Base-by-base conservation (phyloP, 1,284 basidiomycete genomes). In the Leccinum subfulvum region DNA sequence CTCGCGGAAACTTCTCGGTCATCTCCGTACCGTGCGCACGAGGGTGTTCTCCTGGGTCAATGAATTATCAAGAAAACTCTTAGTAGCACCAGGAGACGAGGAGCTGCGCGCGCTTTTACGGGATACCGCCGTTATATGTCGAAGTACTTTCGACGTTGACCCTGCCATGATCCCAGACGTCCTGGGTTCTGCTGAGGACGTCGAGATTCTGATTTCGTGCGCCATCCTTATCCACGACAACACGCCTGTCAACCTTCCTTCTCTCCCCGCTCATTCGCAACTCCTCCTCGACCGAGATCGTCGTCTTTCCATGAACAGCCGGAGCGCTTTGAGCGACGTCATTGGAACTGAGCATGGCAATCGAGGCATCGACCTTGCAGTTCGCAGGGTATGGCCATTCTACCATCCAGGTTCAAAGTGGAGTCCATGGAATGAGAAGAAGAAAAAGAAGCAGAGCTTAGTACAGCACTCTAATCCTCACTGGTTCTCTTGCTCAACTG, bases 121-220 rank as follows among this genome's bases (percentile, higher is more conserved):
- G 57, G 73, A 76, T 26, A 72, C 75, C 47, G 78, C 78, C 0
- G 71, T 70, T 3, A 75, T 74, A 3, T 83, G 82, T 66, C 72
- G 76, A 14, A 69, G 71, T 2, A 82, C 81, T 1, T 83, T 73
- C 56, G 75, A 79, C 62, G 76, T 79, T 6, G 76, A 74, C 55
- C 26, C 60, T 3, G 39, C 60, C 2, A 62, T 73, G 59, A 37
- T 73, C 0, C 4, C 10, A 8, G 21, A 23, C 1, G 64, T 78
- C 0, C 62, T 79, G 3, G 16, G 28, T 18, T 70, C 68, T 10
- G 37, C 61, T 0, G 64, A 63, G 16, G 76, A 79, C 53, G 53
- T 78, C 8, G 56, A 69, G 4, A 65, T 73, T 3, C 67, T 79
- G 0, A 61, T 81, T 1, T 68, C 77, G 28, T 82, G 75, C 55